These are phyloP conservation scores for Rhizophagus prolifer DNA, from an alignment of 192 early-diverging fungal genomes.

Conservation along the genomic window DNA sequence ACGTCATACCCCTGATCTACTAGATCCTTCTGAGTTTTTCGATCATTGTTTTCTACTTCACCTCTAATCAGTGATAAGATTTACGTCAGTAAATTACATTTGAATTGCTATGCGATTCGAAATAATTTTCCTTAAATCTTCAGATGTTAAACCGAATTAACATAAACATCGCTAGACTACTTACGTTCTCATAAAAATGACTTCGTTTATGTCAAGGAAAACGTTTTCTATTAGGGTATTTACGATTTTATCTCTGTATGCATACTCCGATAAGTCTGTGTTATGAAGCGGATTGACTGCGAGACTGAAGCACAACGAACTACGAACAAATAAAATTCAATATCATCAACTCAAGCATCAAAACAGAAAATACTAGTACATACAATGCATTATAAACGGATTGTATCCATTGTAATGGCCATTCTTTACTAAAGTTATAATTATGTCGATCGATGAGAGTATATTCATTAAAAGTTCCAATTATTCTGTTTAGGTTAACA, in stretches of 20 bases:
- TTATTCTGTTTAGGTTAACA: neutral
- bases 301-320: constrained; percentile 12
- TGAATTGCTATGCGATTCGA: too few relatives aligned
- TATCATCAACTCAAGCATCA: constrained; percentile 6
- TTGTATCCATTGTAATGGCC: neutral
- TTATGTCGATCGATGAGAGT: constrained; percentile 1
- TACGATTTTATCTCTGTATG: neutral
- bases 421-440: constrained; percentile 13
- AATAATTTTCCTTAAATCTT: neutral
- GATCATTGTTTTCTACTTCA: neutral
- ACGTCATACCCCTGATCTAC: neutral
- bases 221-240: constrained; percentile 16
- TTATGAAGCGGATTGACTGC: constrained; percentile 9
- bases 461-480: neutral
- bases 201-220: constrained; percentile 6
- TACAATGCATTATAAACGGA: constrained; percentile 22
- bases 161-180: neutral
- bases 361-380: neutral
- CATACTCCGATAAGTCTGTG: neutral
- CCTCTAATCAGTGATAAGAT: neutral
- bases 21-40: neutral
- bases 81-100: neutral
- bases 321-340: constrained; percentile 11
- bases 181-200: neutral
- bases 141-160: too few relatives aligned